Evolutionary conservation across 2,329 filamentous ascomycete genomes (phyloP).

Genomic region (Colletotrichum eremochloae): DNA sequence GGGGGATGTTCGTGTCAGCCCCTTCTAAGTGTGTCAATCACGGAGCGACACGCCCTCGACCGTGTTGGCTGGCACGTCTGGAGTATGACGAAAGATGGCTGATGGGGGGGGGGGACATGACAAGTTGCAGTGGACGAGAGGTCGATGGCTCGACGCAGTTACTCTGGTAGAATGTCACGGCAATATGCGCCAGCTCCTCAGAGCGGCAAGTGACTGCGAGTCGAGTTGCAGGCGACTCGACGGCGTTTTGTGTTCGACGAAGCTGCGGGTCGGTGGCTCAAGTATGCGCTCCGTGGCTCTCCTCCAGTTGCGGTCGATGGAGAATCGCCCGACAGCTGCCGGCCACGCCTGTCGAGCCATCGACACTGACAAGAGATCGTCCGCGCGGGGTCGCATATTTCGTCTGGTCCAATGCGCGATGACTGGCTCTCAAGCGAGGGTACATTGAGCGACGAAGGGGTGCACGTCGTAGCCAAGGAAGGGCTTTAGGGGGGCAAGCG

Average conservation of each 20-base stretch:
- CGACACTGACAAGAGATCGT: neutral
- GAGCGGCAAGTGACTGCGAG: slow-evolving; percentile 29
- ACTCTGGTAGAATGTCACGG: slow-evolving; percentile 7
- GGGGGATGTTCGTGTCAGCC: neutral
- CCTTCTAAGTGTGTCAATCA: slow-evolving; percentile 1
- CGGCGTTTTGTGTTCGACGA: neutral
- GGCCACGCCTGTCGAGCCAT: slow-evolving; percentile 19
- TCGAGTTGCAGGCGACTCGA: slow-evolving; percentile 23
- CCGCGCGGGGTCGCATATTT: slow-evolving; percentile 13
- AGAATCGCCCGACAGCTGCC: slow-evolving; percentile 8
- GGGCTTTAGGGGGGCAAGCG: neutral
- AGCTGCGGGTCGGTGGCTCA: slow-evolving; percentile 1
- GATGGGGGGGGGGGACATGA: slow-evolving; percentile 21
- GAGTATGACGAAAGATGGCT: neutral
- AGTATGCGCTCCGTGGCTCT: neutral
- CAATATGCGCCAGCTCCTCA: slow-evolving; percentile 11
- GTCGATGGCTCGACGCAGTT: slow-evolving; percentile 21
- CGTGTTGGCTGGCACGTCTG: slow-evolving; percentile 5
- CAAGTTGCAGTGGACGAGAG: slow-evolving; percentile 16
- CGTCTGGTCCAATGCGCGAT: neutral
- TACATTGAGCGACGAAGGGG: neutral
- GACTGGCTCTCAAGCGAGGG: neutral
- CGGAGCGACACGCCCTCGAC: slow-evolving; percentile 23
- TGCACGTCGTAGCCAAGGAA: slow-evolving; percentile 1
- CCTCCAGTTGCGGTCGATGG: neutral